These are phyloP conservation scores for Sextonia rubra DNA, from an alignment of 164 flowering plant genomes.

Conservation along the genomic window DNA sequence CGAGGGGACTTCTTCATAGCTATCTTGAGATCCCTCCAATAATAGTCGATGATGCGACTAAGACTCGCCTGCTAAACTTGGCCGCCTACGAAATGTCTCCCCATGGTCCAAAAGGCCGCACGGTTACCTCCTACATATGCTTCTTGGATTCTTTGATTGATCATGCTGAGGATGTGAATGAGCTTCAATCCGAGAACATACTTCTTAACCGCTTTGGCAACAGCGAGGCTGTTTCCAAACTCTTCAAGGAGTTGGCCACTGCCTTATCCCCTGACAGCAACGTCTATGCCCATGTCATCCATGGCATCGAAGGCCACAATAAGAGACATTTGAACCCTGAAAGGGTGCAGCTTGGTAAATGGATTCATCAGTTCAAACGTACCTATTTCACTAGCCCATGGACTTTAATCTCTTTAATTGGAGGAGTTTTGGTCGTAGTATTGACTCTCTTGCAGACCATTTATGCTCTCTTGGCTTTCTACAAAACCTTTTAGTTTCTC, in stretches of 20 bases:
- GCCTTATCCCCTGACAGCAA: conserved; percentile 9
- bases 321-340: background rate
- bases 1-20: background rate
- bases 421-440: background rate
- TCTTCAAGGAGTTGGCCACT: conserved; percentile 16
- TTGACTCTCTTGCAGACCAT: background rate
- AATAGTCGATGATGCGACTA: background rate
- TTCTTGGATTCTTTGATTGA: conserved; percentile 10
- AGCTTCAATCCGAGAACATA: background rate
- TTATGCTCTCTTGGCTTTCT: background rate
- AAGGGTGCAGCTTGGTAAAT: background rate
- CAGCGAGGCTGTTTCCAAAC: conserved; percentile 16
- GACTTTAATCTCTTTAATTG: background rate
- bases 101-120: background rate
- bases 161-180: background rate
- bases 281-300: background rate
- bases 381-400: conserved; percentile 7
- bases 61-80: conserved; percentile 4
- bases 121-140: conserved; percentile 14
- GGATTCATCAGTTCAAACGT: conserved; percentile 1
- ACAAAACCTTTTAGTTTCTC: too few relatives aligned
- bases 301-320: background rate
- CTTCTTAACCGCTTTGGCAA: conserved; percentile 16
- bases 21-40: background rate
- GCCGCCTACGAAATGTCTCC: conserved; percentile 3